These are phyloP conservation scores for Claviceps sp. DNA, from an alignment of 2,329 filamentous ascomycete genomes.

Conservation along the genomic window DNA sequence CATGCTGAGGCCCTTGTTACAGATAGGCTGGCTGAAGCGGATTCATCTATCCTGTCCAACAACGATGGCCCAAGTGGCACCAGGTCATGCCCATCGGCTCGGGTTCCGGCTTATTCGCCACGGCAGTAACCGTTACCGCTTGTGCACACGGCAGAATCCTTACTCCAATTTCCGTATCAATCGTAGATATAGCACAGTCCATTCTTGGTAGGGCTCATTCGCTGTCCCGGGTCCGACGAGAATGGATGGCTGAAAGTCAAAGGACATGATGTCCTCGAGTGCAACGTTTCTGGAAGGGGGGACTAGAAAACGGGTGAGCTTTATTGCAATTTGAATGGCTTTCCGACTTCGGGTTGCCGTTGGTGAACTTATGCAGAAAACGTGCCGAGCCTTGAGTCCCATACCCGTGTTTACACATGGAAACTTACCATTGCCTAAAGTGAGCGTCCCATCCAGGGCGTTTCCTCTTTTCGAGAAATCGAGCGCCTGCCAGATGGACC, in stretches of 20 bases:
- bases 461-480: background rate
- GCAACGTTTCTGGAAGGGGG: background rate
- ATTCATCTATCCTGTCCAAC: no score
- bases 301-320: background rate
- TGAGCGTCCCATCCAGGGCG: constrained; percentile 1
- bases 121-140: no score
- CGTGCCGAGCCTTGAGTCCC: no score
- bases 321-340: background rate
- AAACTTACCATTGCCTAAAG: constrained; percentile 2
- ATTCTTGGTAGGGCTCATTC: background rate
- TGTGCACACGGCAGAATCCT: no score
- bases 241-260: background rate
- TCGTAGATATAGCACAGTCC: background rate
- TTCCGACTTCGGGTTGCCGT: background rate
- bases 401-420: background rate
- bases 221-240: background rate
- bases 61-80: no score
- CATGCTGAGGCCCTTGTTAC: no score
- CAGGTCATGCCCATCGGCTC: no score
- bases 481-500: constrained; percentile 6
- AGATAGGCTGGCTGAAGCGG: no score
- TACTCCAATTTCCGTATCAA: background rate
- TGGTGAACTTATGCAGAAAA: background rate
- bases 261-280: background rate
- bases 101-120: no score